These are phyloP conservation scores for Aspergillus neotritici DNA, from an alignment of 2,329 filamentous ascomycete genomes.

Conservation along the genomic window DNA sequence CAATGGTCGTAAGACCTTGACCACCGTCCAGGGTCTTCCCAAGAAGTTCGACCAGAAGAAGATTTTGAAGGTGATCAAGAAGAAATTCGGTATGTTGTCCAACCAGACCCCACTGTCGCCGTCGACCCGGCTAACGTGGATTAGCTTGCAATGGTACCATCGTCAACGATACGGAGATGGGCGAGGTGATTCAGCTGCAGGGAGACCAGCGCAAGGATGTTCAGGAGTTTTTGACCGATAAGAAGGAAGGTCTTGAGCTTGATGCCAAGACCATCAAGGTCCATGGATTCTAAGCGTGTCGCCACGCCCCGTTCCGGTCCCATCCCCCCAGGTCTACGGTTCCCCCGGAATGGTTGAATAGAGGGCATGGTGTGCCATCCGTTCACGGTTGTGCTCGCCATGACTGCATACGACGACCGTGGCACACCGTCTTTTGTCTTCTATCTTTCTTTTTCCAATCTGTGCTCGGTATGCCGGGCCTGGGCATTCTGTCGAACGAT, in stretches of 20 bases:
- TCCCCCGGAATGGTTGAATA: conserved; percentile 35
- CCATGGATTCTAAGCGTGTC: conserved; percentile 48
- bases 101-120: not conserved
- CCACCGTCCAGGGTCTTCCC: conserved; percentile 96
- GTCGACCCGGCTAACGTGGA: conserved; percentile 15
- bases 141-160: conserved; percentile 99
- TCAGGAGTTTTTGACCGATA: conserved; percentile 93
- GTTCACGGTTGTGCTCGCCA: conserved; percentile 21
- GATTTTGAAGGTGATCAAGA: conserved; percentile 99
- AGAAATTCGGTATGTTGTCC: conserved; percentile 75
- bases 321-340: conserved; percentile 38
- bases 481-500: conserved; percentile 28
- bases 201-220: conserved; percentile 99
- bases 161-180: conserved; percentile 91
- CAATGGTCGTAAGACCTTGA: conserved; percentile 99
- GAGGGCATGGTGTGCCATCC: conserved; percentile 26
- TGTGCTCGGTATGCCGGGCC: conserved; percentile 27
- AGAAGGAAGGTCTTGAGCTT: conserved; percentile 88
- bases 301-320: conserved; percentile 38
- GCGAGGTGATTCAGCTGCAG: conserved; percentile 99
- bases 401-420: conserved; percentile 15
- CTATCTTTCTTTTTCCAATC: conserved; percentile 19
- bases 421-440: conserved; percentile 18
- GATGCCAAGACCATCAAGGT: conserved; percentile 94
- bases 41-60: conserved; percentile 99